Percentiles rank a stretch among this genome's conserved stretches.
Conservation (phyloP, 2,329 filamentous ascomycete genomes). For the Ascocoryne sarcoides region DNA sequence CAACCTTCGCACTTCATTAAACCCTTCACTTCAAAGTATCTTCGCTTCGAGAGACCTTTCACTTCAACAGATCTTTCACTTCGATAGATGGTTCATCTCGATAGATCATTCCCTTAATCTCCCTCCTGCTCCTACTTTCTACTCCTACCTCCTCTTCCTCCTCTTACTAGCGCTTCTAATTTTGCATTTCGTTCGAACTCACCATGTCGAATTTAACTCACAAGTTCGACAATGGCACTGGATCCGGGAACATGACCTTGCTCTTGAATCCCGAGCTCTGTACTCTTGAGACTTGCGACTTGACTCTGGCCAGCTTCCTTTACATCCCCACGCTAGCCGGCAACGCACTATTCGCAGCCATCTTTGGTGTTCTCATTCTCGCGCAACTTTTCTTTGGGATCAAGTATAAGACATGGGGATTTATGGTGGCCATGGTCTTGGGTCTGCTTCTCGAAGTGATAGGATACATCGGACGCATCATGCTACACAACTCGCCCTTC, state of each 20-base stretch:
- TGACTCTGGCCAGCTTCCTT: conserved; percentile 46
- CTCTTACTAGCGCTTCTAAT: too few species aligned
- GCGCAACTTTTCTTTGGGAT: conserved; percentile 38
- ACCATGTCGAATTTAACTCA: conserved; percentile 20
- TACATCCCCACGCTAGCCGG: conserved; percentile 49
- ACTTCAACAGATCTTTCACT: too few species aligned
- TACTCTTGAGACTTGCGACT: conserved; percentile 33
- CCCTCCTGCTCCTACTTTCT: too few species aligned
- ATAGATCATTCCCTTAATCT: too few species aligned
- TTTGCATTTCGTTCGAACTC: too few species aligned
- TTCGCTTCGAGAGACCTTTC: too few species aligned
- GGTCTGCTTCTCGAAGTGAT: conserved; percentile 42
- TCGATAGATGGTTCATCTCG: too few species aligned
- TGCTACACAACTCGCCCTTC: conserved; percentile 47
- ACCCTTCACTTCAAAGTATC: too few species aligned
- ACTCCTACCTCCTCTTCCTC: too few species aligned
- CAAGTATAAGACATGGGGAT: conserved; percentile 47
- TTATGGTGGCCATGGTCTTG: conserved; percentile 38
- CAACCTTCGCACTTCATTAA: too few species aligned
- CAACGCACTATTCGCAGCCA: conserved; percentile 44
- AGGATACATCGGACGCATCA: conserved; percentile 44
- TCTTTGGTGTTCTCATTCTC: conserved; percentile 38
- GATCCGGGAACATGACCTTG: conserved; percentile 22
- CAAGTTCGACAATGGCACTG: conserved; percentile 4
- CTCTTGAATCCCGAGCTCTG: conserved; percentile 16